Base-by-base conservation (phyloP, 352 stramenopile species). In the Saprolegnia diclina region DNA sequence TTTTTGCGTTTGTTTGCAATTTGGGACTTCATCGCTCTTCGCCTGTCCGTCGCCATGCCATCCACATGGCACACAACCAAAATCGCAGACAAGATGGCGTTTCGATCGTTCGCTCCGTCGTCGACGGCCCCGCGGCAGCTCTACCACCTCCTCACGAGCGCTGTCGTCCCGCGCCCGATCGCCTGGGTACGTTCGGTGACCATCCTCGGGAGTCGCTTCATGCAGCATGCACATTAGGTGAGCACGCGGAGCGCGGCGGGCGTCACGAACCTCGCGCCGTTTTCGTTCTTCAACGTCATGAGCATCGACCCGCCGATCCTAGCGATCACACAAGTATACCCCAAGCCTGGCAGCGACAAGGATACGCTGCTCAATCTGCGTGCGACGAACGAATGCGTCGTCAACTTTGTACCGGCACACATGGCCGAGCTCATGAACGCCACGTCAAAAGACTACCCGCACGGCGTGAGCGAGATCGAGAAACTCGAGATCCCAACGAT, bases 281-380 rank as follows among this genome's bases (percentile, higher is more conserved):
- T 64, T 35, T 64, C 56, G 37, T 64, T 64, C 38, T 64, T 64
- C 56, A 64, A 32, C 16, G 56, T 64, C 37, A 32, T 64, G 32
- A 52, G 35, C 35, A 64, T 64, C 24, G 56, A 46, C 14, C 56
- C 56, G n/a, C 56, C 56, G 16, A 32, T 64, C 56, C 24, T 64
- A n/a, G 7, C 37, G 10, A 32, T 64, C 18, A 64, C 56, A 13
- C 56, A 64, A 52, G 56, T 64, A 2, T 64, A 52, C 37, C 56
- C 56, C 42, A 37, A 37, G 7, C 56, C 56, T 18, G 24, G 56
- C 56, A 10, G 0, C 14, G 42, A 64, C 56, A 64, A 64, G 35
- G 56, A 64, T n/a, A 64, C 56, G 19, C 24, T 64, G 4, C 7
- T 19, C 4, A 64, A 64, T 18, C 40, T 64, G 4, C 32, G 38